Evolutionary conservation across 1,139 yeast species (phyloP).

Genomic region (Kurtzmaniella quercitrusa): DNA sequence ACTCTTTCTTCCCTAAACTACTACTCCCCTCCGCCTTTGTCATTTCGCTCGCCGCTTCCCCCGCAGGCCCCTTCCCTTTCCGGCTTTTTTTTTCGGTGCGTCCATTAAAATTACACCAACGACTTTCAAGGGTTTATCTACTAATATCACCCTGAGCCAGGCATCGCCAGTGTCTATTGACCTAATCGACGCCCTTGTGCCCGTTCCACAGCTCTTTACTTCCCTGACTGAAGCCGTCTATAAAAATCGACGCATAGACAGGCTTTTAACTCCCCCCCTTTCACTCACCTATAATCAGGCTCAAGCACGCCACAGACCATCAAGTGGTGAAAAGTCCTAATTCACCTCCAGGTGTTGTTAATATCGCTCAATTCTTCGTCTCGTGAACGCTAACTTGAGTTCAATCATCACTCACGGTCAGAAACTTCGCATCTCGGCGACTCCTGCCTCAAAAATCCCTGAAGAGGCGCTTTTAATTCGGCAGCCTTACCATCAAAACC

Average conservation of each 20-base stretch:
- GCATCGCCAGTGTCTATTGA: neutral
- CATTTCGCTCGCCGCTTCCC: neutral
- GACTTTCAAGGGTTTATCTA: neutral
- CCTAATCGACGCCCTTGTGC: neutral
- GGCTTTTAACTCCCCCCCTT: neutral
- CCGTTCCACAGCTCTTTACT: neutral
- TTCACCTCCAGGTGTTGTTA: neutral
- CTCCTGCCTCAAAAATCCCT: too few relatives aligned
- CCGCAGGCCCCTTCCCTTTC: constrained; percentile 1
- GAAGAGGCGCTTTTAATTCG: too few relatives aligned
- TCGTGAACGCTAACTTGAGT: too few relatives aligned
- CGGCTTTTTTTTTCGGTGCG: neutral
- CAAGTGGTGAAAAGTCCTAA: neutral
- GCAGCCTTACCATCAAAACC: too few relatives aligned
- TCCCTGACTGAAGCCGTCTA: neutral
- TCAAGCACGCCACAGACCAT: neutral
- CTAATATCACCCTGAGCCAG: neutral
- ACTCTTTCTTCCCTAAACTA: too few relatives aligned
- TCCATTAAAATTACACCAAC: neutral
- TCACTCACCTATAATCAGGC: neutral
- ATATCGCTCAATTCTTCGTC: neutral
- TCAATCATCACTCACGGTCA: too few relatives aligned
- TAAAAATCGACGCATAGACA: neutral
- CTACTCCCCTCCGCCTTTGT: neutral
- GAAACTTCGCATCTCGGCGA: too few relatives aligned